Evolutionary conservation across 306 rosid species (phyloP).

Genomic region (Quercus variabilis): DNA sequence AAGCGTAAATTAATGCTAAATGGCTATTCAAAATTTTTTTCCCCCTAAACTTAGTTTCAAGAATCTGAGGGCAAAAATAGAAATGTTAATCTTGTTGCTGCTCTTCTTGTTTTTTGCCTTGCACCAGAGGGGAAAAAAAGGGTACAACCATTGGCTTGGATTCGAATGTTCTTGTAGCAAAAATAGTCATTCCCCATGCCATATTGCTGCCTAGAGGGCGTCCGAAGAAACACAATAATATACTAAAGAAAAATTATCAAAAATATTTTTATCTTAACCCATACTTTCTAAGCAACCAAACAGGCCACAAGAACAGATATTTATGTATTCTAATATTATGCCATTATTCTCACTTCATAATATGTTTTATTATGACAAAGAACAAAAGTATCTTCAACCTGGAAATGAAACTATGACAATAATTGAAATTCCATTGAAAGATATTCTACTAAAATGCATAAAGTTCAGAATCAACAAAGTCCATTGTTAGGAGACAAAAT

Average conservation of each 20-base stretch:
- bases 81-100: too few relatives aligned
- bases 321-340: neutral
- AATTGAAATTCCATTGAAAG: neutral
- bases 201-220: neutral
- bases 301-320: neutral
- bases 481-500: neutral
- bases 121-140: neutral
- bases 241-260: neutral
- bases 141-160: neutral
- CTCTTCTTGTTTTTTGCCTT: too few relatives aligned
- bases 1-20: neutral
- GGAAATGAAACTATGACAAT: neutral
- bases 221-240: neutral
- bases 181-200: neutral
- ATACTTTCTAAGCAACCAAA: slow-evolving; percentile 1
- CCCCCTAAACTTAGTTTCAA: neutral
- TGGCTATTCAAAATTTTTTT: neutral
- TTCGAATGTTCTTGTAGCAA: neutral
- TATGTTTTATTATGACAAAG: neutral
- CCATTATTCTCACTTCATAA: neutral
- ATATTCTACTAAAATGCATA: neutral
- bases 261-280: neutral
- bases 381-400: neutral
- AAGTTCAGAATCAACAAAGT: neutral
- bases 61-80: neutral